phyloP scores from a whole-genome alignment of 1,139 yeast genomes.

The Yamadazyma sp. region DNA sequence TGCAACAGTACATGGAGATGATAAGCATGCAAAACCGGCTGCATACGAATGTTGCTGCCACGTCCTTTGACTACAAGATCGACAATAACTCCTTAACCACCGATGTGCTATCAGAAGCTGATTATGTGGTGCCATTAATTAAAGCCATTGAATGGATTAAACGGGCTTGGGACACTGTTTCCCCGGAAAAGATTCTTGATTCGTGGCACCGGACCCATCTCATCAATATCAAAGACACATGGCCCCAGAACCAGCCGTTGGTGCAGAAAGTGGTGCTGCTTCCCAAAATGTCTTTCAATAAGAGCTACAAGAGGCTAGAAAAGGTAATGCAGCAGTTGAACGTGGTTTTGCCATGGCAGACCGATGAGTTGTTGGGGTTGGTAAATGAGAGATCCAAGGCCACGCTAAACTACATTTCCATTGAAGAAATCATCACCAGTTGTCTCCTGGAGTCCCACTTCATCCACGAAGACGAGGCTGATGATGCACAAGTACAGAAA shows the following conservation, averaged over 20 bases:
- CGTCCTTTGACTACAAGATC: slow-evolving; percentile 10
- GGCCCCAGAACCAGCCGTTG: slow-evolving; percentile 22
- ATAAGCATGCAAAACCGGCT: slow-evolving; percentile 32
- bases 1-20: slow-evolving; percentile 59
- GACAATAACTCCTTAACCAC: slow-evolving; percentile 16
- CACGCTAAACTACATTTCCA: slow-evolving; percentile 55
- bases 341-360: slow-evolving; percentile 59
- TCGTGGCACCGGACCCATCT: slow-evolving; percentile 52
- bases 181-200: slow-evolving; percentile 44
- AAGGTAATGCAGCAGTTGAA: slow-evolving; percentile 44
- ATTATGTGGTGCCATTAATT: slow-evolving; percentile 49
- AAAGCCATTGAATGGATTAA: slow-evolving; percentile 60
- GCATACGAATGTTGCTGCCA: slow-evolving; percentile 2
- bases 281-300: slow-evolving; percentile 20
- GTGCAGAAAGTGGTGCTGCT: slow-evolving; percentile 2
- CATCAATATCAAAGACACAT: slow-evolving; percentile 19
- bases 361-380: slow-evolving; percentile 53
- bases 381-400: slow-evolving; percentile 59
- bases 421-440: slow-evolving; percentile 62
- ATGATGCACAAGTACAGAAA: slow-evolving; percentile 3
- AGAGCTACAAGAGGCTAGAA: slow-evolving; percentile 36
- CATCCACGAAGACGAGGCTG: slow-evolving; percentile 14
- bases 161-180: slow-evolving; percentile 53
- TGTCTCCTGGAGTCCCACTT: slow-evolving; percentile 47
- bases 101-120: slow-evolving; percentile 35